Evolutionary conservation across 176 grass and related monocot species (phyloP).

Genomic region (Sorghum bicolor): DNA sequence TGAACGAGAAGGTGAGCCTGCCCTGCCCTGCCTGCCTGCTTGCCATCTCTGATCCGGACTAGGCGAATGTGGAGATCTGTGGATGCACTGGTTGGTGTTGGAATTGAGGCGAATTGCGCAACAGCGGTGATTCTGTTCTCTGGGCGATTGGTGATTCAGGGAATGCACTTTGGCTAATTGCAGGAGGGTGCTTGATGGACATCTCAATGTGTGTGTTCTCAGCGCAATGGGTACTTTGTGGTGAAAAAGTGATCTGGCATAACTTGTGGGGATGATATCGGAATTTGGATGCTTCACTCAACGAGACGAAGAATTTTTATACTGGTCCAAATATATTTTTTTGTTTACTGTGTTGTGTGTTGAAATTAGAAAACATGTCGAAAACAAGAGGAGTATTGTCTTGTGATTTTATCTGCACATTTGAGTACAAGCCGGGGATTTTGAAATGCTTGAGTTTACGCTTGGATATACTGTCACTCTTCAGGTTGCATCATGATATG

Average conservation of each 20-base stretch:
- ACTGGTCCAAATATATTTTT: background rate
- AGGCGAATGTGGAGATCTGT: background rate
- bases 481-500: background rate
- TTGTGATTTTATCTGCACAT: background rate
- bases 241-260: background rate
- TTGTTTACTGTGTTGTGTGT: background rate
- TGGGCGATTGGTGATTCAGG: background rate
- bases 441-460: background rate
- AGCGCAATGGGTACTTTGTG: background rate
- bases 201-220: background rate
- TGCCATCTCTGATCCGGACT: background rate
- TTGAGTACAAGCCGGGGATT: background rate
- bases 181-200: background rate
- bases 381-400: background rate
- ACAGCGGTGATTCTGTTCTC: background rate
- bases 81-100: background rate
- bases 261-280: background rate
- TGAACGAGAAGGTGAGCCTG: conserved; percentile 84
- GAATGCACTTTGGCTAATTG: background rate
- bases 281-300: background rate
- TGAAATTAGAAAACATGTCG: background rate
- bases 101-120: background rate
- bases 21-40: background rate
- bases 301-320: background rate
- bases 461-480: background rate